Evolutionary conservation across 2,329 filamentous ascomycete genomes (phyloP).

Genomic region (Ilyonectria robusta): DNA sequence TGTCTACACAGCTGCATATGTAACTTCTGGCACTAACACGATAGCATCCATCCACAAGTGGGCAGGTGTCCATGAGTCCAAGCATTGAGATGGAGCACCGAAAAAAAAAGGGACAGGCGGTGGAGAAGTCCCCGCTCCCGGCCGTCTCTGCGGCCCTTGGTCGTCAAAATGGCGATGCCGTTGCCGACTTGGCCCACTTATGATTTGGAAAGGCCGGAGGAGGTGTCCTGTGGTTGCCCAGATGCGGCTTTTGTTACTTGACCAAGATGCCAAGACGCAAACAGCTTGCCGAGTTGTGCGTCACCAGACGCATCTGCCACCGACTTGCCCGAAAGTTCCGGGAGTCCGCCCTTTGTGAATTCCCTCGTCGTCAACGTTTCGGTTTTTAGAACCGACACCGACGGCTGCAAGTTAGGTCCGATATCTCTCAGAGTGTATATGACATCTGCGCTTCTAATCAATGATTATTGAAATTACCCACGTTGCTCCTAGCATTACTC

Average conservation of each 20-base stretch:
- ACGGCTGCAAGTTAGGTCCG: not conserved
- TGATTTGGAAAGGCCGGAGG: slow-evolving; percentile 1
- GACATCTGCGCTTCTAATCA: not conserved
- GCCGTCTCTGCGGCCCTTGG: slow-evolving; percentile 10
- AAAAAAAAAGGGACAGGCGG: not conserved
- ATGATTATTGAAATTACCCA: not conserved
- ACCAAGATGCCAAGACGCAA: slow-evolving; percentile 20
- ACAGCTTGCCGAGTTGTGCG: slow-evolving; percentile 6
- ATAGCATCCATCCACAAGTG: slow-evolving; percentile 3
- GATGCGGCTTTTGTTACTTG: not conserved
- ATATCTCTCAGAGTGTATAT: not conserved
- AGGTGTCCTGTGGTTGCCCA: not conserved
- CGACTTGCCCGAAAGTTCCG: slow-evolving; percentile 29
- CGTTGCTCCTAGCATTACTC: not conserved
- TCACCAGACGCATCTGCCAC: slow-evolving; percentile 1
- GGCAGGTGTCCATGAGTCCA: not conserved
- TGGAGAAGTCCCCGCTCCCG: slow-evolving; percentile 6
- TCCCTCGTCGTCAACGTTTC: not conserved
- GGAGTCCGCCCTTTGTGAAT: not conserved
- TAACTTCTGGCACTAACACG: not conserved
- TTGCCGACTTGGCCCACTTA: not conserved
- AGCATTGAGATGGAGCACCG: not conserved
- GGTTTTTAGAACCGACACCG: slow-evolving; percentile 4
- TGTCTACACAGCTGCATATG: slow-evolving; percentile 5
- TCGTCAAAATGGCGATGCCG: slow-evolving; percentile 1